phyloP scores from a whole-genome alignment of 1,284 basidiomycete genomes.

The Ustanciosporium gigantosporum region DNA sequence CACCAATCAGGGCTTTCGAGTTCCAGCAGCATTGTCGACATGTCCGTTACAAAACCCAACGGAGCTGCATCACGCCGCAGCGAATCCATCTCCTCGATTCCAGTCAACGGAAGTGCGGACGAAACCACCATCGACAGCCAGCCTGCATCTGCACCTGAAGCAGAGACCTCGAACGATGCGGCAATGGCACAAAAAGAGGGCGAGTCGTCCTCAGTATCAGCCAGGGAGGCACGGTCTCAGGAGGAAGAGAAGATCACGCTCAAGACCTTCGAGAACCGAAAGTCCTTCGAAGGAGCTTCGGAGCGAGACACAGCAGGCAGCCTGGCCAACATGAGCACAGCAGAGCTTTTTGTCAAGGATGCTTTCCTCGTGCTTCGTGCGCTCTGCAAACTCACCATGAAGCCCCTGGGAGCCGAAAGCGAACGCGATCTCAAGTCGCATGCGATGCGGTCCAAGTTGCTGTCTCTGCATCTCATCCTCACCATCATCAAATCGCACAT shows the following conservation, averaged over 20 bases:
- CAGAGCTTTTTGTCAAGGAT: conserved; percentile 59
- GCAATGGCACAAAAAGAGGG: neutral
- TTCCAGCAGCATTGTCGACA: conserved; percentile 19
- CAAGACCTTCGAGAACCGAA: conserved; percentile 50
- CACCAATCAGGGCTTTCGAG: conserved; percentile 6
- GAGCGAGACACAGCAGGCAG: conserved; percentile 48
- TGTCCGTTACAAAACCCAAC: conserved; percentile 8
- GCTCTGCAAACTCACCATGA: conserved; percentile 61
- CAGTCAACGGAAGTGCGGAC: neutral
- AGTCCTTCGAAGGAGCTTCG: conserved; percentile 55
- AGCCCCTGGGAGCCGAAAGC: conserved; percentile 56
- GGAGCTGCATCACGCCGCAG: neutral
- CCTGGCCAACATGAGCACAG: conserved; percentile 47
- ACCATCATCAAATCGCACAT: conserved; percentile 56
- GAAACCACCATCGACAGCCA: neutral
- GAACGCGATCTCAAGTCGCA: conserved; percentile 59
- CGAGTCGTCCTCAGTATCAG: no score
- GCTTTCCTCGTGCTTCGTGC: conserved; percentile 59
- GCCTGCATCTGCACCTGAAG: neutral
- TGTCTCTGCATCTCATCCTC: conserved; percentile 57
- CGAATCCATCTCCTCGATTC: neutral
- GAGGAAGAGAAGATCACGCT: conserved; percentile 49
- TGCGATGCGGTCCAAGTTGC: conserved; percentile 59
- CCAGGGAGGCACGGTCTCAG: no score
- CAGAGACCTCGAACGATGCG: neutral